Evolutionary conservation across 495 filamentous ascomycete genomes (phyloP).

Genomic region (Copromyces sp.): DNA sequence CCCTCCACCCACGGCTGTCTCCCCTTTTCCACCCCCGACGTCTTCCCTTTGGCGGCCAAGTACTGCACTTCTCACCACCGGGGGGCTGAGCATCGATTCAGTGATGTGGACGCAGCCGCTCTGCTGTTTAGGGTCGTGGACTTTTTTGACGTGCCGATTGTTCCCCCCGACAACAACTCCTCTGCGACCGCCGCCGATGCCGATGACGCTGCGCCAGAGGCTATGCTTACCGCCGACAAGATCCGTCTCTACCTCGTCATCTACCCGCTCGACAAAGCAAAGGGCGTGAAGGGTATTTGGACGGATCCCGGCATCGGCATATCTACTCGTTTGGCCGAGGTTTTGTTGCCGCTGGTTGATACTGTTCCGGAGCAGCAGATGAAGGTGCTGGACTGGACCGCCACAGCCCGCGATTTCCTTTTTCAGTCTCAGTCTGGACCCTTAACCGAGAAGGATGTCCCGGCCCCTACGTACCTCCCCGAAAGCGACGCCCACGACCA

Average conservation of each 20-base stretch:
- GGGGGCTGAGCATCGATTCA: conserved; percentile 19
- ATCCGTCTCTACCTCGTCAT: conserved; percentile 28
- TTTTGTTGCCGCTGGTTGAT: conserved; percentile 16
- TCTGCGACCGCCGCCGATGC: no score
- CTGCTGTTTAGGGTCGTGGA: conserved; percentile 28
- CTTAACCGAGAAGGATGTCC: no score
- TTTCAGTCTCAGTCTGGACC: no score
- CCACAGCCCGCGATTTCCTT: not conserved
- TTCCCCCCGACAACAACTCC: not conserved
- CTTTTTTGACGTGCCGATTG: not conserved
- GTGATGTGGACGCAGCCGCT: conserved; percentile 20
- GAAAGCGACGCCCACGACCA: conserved; percentile 16
- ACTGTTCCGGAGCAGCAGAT: conserved; percentile 2
- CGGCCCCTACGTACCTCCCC: conserved; percentile 11
- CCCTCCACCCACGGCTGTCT: conserved; percentile 17
- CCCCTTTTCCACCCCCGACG: conserved; percentile 19
- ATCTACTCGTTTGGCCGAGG: conserved; percentile 27
- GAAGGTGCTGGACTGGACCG: conserved; percentile 11
- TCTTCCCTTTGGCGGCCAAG: conserved; percentile 10
- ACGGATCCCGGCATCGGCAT: conserved; percentile 29
- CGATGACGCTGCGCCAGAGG: no score
- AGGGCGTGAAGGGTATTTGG: conserved; percentile 29
- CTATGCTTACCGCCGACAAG: not conserved
- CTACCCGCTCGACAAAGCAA: conserved; percentile 19
- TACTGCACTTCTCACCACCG: conserved; percentile 17